Conservation (phyloP, 352 stramenopile genomes). For the Phytophthora agathidicida region DNA sequence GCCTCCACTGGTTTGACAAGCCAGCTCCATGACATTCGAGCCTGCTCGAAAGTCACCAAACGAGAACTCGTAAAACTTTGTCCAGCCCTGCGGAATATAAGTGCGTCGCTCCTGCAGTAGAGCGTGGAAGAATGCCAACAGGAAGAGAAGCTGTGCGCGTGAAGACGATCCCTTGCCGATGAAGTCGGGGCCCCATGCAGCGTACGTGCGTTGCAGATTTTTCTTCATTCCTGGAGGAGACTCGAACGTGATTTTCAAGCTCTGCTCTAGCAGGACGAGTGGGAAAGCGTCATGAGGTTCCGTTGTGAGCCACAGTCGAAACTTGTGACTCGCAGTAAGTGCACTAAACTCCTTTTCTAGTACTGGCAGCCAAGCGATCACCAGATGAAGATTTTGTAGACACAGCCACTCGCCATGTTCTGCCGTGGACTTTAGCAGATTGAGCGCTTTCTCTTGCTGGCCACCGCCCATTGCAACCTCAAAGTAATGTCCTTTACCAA, state of each 20-base stretch:
- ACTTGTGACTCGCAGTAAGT: slow-evolving; percentile 79
- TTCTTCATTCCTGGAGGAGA: slow-evolving; percentile 95
- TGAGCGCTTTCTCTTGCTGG: slow-evolving; percentile 92
- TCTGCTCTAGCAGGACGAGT: slow-evolving; percentile 91
- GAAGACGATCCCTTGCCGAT: slow-evolving; percentile 48
- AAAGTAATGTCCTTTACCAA: slow-evolving; percentile 92
- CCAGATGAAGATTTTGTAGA: slow-evolving; percentile 96
- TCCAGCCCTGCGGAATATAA: slow-evolving; percentile 96
- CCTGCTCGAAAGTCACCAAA: slow-evolving; percentile 94
- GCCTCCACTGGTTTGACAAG: slow-evolving; percentile 45
- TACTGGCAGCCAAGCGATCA: slow-evolving; percentile 92
- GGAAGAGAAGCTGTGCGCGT: slow-evolving; percentile 82
- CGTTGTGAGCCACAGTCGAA: slow-evolving; percentile 96
- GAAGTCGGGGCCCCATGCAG: slow-evolving; percentile 84
- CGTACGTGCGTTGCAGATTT: slow-evolving; percentile 94
- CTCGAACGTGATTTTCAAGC: slow-evolving; percentile 96
- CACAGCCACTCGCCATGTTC: slow-evolving; percentile 94
- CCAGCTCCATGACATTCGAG: slow-evolving; percentile 89
- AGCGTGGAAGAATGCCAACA: slow-evolving; percentile 92
- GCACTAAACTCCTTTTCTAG: slow-evolving; percentile 92
- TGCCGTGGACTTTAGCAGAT: slow-evolving; percentile 73
- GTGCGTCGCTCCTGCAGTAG: slow-evolving; percentile 86
- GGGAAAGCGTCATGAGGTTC: slow-evolving; percentile 93
- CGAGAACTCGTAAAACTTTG: slow-evolving; percentile 97
- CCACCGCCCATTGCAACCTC: slow-evolving; percentile 96